Evolutionary conservation across 345 rosid genomes (phyloP), one percentile per base, ranked within the genome.

Genomic region (Sonneratia caseolaris): DNA sequence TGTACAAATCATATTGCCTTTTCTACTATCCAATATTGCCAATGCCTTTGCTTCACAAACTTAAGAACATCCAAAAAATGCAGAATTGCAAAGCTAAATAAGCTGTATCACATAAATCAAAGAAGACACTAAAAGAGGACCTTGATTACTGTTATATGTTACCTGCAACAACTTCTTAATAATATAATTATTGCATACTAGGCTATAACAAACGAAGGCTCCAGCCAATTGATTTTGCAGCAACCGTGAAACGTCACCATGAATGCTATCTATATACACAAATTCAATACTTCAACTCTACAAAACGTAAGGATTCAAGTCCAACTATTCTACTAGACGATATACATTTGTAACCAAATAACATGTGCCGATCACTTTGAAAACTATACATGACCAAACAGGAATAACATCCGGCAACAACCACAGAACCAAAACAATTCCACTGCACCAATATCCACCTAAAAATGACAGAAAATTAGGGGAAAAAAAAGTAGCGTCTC

Each of bases 361-460:
- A 9, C 35, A 61, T 27, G 66, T 62, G 37, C 38, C 65, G 24
- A 61, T 61, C 65, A 22, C 37, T 61, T 62, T 62, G 38, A 62
- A 62, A 62, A 62, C 66, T 62, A 62, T 62, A 24, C 66, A 62
- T 12, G 16, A 62, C 66, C 37, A 62, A 62, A 62, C 66, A 62
- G 32, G 32, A 57, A 57, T 10, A 62, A 27, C 38, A 27, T 53
- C 9, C 37, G 32, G 66, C 37, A 62, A 62, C 66, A 32, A 62
- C 66, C 66, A 62, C 16, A 62, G 37, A 24, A 62, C 66, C 66
- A 62, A 27, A 62, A 27, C 15, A 32, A 3, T 62, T 32, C 66
- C 66, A 32, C 38, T 62, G 66, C 66, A 62, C 66, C 66, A 62
- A 62, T 62, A 62, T 24, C 18, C 66, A 62, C 66, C 66, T 62